Evolutionary conservation across 371 early-diverging fungal species (phyloP), one percentile per base, ranked within the genome.

Genomic region (Vairimorpha ceranae): DNA sequence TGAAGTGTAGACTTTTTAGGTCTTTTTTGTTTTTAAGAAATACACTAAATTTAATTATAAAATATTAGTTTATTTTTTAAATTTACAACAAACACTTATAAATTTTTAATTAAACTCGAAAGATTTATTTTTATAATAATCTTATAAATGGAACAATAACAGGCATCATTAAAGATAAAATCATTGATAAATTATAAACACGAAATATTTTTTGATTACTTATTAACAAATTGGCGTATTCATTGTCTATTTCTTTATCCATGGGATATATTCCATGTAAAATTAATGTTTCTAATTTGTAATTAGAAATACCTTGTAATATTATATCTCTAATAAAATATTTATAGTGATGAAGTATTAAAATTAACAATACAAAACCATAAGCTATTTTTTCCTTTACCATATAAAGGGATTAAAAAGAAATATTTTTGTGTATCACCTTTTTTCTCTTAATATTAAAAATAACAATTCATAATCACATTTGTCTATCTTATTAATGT

Each of bases 401-500:
- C n/a, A n/a, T n/a, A n/a, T n/a, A n/a, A n/a, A n/a, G n/a, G n/a
- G n/a, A n/a, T n/a, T n/a, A n/a, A n/a, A n/a, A n/a, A n/a, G n/a
- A n/a, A n/a, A n/a, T n/a, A n/a, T n/a, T n/a, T n/a, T n/a, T n/a
- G n/a, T n/a, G n/a, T n/a, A n/a, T n/a, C n/a, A n/a, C n/a, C n/a
- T n/a, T n/a, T n/a, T n/a, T n/a, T n/a, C n/a, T n/a, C n/a, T n/a
- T n/a, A 15, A 7, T 15, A 41, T 41, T 7, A 41, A 15, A 41
- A 41, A 41, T 41, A 41, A 41, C 10, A 41, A 7, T 41, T 41
- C 41, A 10, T 41, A 4, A 48, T 48, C 48, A 12, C n/a, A 6
- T 21, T 48, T 21, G n/a, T 48, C 48, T 48, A 48, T 6, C n/a
- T 48, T 48, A 48, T 48, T 48, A n/a, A n/a, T 48, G n/a, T 48